A percentile compares a stretch with the other conserved stretches of the same genome.
Conservation (phyloP, 148 eudicot species). For the Arctostaphylos glauca region DNA sequence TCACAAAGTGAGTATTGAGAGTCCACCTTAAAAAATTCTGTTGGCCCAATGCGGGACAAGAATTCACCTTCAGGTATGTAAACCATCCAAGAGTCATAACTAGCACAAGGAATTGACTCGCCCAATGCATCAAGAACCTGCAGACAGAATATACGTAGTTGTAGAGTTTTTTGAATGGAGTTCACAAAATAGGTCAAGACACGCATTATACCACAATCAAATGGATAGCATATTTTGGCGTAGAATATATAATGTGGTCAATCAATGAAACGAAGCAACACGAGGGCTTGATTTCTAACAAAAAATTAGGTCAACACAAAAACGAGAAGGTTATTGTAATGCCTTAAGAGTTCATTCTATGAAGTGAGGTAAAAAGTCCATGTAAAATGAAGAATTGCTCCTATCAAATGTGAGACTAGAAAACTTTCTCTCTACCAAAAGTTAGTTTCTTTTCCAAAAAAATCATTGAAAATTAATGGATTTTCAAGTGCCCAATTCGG, state of each 20-base stretch:
- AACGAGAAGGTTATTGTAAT: no score
- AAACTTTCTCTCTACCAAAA: no score
- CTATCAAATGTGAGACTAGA: no score
- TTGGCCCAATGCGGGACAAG: conserved; percentile 89
- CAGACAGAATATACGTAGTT: not conserved
- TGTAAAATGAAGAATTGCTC: no score
- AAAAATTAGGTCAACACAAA: not conserved
- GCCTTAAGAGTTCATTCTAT: no score
- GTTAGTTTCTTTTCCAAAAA: no score
- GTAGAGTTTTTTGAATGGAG: not conserved
- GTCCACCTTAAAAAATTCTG: conserved; percentile 80
- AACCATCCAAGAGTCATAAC: conserved; percentile 97
- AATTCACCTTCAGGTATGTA: conserved; percentile 92
- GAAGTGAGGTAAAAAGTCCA: no score
- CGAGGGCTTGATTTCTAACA: not conserved
- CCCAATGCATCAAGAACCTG: conserved; percentile 97
- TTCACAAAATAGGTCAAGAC: not conserved
- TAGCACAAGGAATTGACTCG: conserved; percentile 77
- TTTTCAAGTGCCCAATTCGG: no score
- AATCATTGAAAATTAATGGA: no score
- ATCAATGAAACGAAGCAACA: not conserved
- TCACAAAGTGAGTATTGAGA: not conserved
- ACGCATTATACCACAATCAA: not conserved
- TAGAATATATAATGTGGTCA: not conserved
- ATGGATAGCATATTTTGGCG: not conserved